A percentile compares a stretch with the other conserved stretches of the same genome.
Conservation (phyloP, 108 stramenopile species). For the Pseudonitzschia delicatissima region DNA sequence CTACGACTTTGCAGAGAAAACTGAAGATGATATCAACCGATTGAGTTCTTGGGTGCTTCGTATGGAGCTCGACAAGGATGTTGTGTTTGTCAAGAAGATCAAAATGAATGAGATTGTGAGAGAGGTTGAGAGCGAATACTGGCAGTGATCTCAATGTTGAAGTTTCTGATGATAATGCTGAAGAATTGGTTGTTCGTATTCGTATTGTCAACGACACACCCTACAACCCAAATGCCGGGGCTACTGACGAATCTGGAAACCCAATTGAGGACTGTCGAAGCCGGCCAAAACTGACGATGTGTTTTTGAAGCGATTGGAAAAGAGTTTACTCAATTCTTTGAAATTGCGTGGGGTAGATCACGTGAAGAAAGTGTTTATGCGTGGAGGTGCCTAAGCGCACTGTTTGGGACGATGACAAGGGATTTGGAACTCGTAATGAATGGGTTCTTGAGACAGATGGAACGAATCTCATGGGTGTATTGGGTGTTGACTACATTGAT, state of each 20-base stretch:
- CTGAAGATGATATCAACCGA: slow-evolving; percentile 80
- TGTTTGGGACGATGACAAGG: slow-evolving; percentile 83
- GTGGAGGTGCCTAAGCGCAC: slow-evolving; percentile 80
- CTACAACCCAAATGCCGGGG: slow-evolving; percentile 34
- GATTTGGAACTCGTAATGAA: slow-evolving; percentile 81
- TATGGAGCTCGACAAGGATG: slow-evolving; percentile 89
- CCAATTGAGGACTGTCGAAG: slow-evolving; percentile 70
- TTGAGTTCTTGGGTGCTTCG: slow-evolving; percentile 96
- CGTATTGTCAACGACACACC: slow-evolving; percentile 89
- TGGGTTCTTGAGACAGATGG: slow-evolving; percentile 98
- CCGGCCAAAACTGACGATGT: slow-evolving; percentile 91
- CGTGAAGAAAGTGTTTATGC: slow-evolving; percentile 96
- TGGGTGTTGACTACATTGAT: slow-evolving; percentile 93
- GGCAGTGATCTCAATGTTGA: slow-evolving; percentile 86
- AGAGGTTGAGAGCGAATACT: slow-evolving; percentile 83
- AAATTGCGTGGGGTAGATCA: slow-evolving; percentile 91
- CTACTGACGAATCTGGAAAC: slow-evolving; percentile 65
- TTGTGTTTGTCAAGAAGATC: slow-evolving; percentile 87
- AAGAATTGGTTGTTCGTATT: slow-evolving; percentile 84
- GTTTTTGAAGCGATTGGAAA: slow-evolving; percentile 92
- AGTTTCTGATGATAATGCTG: slow-evolving; percentile 90
- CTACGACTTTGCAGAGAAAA: slow-evolving; percentile 87
- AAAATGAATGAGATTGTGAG: slow-evolving; percentile 85
- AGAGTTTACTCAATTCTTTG: slow-evolving; percentile 82
- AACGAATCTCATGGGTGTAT: slow-evolving; percentile 91